A percentile compares a stretch with the other conserved stretches of the same genome.
phyloP scores from a whole-genome alignment of 1,284 basidiomycete genomes.

The Mycena citricolor region DNA sequence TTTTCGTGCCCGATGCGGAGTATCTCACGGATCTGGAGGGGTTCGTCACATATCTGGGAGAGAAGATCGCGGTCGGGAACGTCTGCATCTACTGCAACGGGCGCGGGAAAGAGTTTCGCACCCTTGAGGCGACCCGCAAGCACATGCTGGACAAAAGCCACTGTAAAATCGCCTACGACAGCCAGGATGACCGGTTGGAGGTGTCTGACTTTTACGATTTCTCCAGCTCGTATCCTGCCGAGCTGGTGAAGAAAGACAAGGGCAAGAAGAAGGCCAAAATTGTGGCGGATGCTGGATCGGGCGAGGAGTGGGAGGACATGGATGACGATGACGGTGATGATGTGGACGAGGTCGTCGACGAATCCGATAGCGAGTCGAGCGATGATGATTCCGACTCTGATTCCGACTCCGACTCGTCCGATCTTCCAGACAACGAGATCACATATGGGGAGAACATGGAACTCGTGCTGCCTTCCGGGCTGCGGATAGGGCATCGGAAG shows the following conservation, averaged over 20 bases:
- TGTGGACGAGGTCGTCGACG: slow-evolving; percentile 45
- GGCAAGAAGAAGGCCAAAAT: slow-evolving; percentile 33
- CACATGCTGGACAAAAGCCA: slow-evolving; percentile 96
- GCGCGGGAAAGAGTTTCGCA: slow-evolving; percentile 75
- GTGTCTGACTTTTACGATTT: slow-evolving; percentile 96
- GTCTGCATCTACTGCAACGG: slow-evolving; percentile 91
- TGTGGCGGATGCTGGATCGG: slow-evolving; percentile 36
- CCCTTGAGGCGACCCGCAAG: slow-evolving; percentile 82
- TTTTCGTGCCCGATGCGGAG: slow-evolving; percentile 95
- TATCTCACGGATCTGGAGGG: slow-evolving; percentile 86
- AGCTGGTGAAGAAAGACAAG: slow-evolving; percentile 30
- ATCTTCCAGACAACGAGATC: slow-evolving; percentile 53
- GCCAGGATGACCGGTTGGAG: slow-evolving; percentile 80
- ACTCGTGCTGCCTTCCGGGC: slow-evolving; percentile 93
- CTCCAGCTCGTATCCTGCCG: slow-evolving; percentile 73
- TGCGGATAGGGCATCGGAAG: slow-evolving; percentile 88
- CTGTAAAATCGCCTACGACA: slow-evolving; percentile 94
- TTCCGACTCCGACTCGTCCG: slow-evolving; percentile 44
- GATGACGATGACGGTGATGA: slow-evolving; percentile 58
- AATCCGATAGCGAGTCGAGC: slow-evolving; percentile 31
- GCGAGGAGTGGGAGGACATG: slow-evolving; percentile 65
- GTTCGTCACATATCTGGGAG: slow-evolving; percentile 84
- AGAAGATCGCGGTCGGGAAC: slow-evolving; percentile 92
- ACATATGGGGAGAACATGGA: slow-evolving; percentile 81
- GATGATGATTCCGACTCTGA: slow-evolving; percentile 38